Evolutionary conservation across 495 filamentous ascomycete species (phyloP).

Genomic region (Lasiosphaeriaceae sp.): DNA sequence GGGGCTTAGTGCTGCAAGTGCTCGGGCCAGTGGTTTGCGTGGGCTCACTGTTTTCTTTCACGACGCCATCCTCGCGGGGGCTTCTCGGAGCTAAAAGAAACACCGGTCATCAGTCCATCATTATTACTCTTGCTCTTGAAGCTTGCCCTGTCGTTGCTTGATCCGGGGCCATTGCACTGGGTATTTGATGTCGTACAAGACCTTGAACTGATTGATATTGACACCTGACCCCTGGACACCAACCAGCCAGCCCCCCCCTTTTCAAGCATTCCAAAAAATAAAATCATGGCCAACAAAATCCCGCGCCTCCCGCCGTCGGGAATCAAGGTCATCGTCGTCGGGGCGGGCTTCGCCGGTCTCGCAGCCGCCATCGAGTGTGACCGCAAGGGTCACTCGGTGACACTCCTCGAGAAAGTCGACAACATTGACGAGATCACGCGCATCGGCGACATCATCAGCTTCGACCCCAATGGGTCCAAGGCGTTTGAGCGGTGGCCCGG

Average conservation of each 20-base stretch:
- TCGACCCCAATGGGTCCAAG: conserved; percentile 46
- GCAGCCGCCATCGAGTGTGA: conserved; percentile 59
- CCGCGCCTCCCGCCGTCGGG: conserved; percentile 33
- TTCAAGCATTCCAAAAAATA: background rate
- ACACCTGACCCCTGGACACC: background rate
- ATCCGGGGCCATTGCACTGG: background rate
- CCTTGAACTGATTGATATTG: no score
- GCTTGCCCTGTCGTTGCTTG: background rate
- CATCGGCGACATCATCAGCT: conserved; percentile 50
- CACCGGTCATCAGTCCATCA: background rate
- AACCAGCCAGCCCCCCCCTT: background rate
- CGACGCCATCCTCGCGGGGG: background rate
- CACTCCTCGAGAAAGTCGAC: conserved; percentile 34
- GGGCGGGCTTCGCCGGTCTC: conserved; percentile 59
- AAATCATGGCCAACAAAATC: conserved; percentile 16
- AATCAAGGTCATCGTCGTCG: conserved; percentile 58
- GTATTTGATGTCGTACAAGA: background rate
- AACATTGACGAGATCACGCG: conserved; percentile 40
- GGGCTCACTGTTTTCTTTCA: background rate
- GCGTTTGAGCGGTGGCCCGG: conserved; percentile 48
- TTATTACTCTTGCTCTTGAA: background rate
- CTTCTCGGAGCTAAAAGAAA: conserved; percentile 9
- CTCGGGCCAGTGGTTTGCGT: background rate
- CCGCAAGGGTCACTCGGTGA: conserved; percentile 31
- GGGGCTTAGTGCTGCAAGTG: background rate